Evolutionary conservation across 352 stramenopile genomes (phyloP).

Genomic region (Globisporangium megalacanthum): DNA sequence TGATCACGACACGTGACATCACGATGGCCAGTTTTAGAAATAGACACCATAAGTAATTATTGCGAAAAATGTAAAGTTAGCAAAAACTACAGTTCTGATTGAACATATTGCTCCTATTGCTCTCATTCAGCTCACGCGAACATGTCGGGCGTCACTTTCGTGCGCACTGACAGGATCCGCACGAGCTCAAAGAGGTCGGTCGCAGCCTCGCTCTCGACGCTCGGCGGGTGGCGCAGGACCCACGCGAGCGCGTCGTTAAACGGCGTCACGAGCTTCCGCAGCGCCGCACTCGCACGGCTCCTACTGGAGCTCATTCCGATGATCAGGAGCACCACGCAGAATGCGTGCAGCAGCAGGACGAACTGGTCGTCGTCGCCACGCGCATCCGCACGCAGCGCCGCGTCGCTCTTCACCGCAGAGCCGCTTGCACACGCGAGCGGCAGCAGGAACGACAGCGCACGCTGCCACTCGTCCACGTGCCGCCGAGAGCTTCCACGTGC

Average conservation of each 20-base stretch:
- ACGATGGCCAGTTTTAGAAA: slow-evolving; percentile 20
- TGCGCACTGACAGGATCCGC: slow-evolving; percentile 52
- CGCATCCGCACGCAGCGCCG: slow-evolving; percentile 35
- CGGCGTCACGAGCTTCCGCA: slow-evolving; percentile 41
- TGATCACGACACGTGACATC: neutral
- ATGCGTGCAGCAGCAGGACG: slow-evolving; percentile 69
- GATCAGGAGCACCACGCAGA: slow-evolving; percentile 70
- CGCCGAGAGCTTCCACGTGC: slow-evolving; percentile 11
- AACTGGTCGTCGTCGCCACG: slow-evolving; percentile 74
- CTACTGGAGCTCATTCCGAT: slow-evolving; percentile 25
- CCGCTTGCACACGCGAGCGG: slow-evolving; percentile 66
- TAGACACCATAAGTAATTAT: slow-evolving; percentile 7
- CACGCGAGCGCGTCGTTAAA: slow-evolving; percentile 55
- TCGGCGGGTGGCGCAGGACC: slow-evolving; percentile 52
- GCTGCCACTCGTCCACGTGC: slow-evolving; percentile 65
- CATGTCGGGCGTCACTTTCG: slow-evolving; percentile 31
- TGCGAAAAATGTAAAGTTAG: neutral
- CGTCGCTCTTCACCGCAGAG: slow-evolving; percentile 37
- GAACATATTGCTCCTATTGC: neutral
- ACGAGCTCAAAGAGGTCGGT: slow-evolving; percentile 69
- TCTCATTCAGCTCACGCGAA: neutral
- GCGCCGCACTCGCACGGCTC: slow-evolving; percentile 11
- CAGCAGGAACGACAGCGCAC: slow-evolving; percentile 66
- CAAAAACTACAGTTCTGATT: neutral
- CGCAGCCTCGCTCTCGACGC: slow-evolving; percentile 41